Base-by-base conservation (phyloP, 2,329 filamentous ascomycete genomes). In the Lecanicillium sp. region DNA sequence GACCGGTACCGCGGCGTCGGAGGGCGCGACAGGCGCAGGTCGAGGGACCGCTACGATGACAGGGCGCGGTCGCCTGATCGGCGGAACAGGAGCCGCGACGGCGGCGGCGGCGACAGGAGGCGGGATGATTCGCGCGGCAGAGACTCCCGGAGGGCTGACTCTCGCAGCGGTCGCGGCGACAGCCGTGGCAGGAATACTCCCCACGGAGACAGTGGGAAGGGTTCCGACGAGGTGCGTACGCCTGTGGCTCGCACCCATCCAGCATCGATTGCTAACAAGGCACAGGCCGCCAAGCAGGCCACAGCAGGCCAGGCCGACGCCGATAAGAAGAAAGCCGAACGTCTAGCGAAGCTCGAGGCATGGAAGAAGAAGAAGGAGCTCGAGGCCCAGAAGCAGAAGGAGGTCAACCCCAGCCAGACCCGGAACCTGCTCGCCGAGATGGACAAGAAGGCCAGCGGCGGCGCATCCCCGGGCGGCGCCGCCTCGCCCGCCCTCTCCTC, bases 331-430 rank as follows among this genome's bases (percentile, higher is more conserved):
- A 88, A 90, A 64, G 86, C 84, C 42, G 87, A 91, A 64, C 76
- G 87, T 53, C 74, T 90, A 36, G 87, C 87, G 23, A 90, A 88
- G 62, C 69, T 95, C 23, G 87, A 91, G 63, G 87, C 87, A 49
- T 95, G 90, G 90, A 95, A 95, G 69, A 86, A 89, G 67, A 91
- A 90, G 67, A 84, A 89, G 62, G 86, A 88, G 54, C 81, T 83
- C 61, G 84, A 84, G 56, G 84, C 84, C 57, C 78, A 78, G 53
- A 87, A 87, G 62, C 80, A 86, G 61, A 83, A 81, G 59, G 79
- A 86, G 58, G 75, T 83, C 37, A 81, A 80, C 45, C 73, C 79
- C 33, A 79, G 78, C 50, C 82, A 81, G 54, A 78, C 83, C 32
- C 74, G 80, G 56, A 86, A 78, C 57, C 77, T 89, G 48, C 70